A percentile compares a stretch with the other conserved stretches of the same genome.
phyloP scores from a whole-genome alignment of 495 filamentous ascomycete genomes.

The Echria macrotheca region DNA sequence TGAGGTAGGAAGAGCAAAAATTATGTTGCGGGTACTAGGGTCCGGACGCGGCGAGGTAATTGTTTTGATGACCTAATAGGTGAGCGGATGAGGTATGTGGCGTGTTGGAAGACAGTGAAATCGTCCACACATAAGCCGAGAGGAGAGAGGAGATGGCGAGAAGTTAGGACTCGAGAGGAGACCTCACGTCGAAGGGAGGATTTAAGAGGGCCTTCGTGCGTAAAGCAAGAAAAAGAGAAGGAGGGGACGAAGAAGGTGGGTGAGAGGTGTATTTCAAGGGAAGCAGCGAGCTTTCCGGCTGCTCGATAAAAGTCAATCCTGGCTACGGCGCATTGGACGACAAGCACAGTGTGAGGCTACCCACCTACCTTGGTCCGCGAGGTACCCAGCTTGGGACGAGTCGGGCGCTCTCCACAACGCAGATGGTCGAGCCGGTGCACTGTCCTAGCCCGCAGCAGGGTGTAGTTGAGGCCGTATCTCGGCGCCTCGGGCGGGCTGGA shows the following conservation, averaged over 20 bases:
- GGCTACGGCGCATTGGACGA: conserved; percentile 19
- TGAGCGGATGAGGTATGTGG: conserved; percentile 18
- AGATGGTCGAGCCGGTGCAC: conserved; percentile 23
- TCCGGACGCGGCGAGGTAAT: conserved; percentile 20
- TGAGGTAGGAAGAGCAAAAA: conserved; percentile 6
- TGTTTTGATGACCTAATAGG: conserved; percentile 32
- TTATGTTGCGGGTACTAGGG: conserved; percentile 9
- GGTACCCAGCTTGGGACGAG: background rate
- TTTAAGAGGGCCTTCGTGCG: conserved; percentile 34
- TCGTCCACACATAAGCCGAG: conserved; percentile 17
- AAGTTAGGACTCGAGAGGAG: conserved; percentile 29
- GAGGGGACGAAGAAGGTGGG: conserved; percentile 20
- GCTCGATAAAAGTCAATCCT: conserved; percentile 23
- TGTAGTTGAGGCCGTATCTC: too few species aligned
- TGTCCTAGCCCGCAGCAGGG: too few species aligned
- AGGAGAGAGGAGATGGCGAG: conserved; percentile 13
- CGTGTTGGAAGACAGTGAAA: conserved; percentile 19
- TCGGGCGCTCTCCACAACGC: background rate
- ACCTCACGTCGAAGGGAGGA: conserved; percentile 38
- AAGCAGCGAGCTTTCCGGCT: conserved; percentile 28
- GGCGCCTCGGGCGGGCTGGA: too few species aligned
- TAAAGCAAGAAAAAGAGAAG: conserved; percentile 25
- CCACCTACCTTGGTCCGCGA: too few species aligned
- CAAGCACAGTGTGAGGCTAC: conserved; percentile 19
- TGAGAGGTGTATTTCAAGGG: conserved; percentile 30